Base-by-base conservation (phyloP, 306 rosid genomes). In the Cyclanthera cordifolia region DNA sequence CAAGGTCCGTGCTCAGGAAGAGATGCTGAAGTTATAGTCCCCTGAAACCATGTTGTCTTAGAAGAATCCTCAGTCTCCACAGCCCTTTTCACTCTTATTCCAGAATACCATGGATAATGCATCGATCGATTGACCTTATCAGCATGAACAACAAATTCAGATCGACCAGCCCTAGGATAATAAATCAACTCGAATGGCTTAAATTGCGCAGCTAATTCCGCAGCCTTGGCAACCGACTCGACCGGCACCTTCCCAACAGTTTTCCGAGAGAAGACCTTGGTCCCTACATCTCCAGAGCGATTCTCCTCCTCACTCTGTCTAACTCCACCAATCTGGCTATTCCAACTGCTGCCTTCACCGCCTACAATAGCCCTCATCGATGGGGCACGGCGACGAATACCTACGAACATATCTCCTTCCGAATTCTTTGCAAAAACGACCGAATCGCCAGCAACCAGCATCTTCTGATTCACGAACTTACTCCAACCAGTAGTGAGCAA, bases 401-500 rank as follows among this genome's bases (percentile, higher is more conserved):
- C 95, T 1, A 86, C 72, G 57, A 80, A 81, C 81, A 88, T 69
- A 43, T 65, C 46, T 12, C 77, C 82, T 20, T 20, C 24, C 9
- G 71, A 52, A 54, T 77, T 78, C 76, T 75, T 84, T 72, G 84
- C 82, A 72, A 88, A 86, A 30, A 90, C 83, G 3, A 88, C 90
- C 0, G 93, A 76, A 71, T 90, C 97, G 0, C 88, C 90, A 0
- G 97, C 87, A 23, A 88, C 75, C 21, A 90, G 78, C 79, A 78
- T 88, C 86, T 90, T 90, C 37, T 51, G 17, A 75, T 88, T 84
- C 41, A 88, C 95, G 58, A 84, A 90, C 81, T 75, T 88, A 71
- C 88, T 88, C 97, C 97, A 90, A 1, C 97, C 97, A 13, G 90
- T 82, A 11, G 97, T 90, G 2, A 90, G 85, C 79, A 90, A n/a